phyloP scores from a whole-genome alignment of 495 filamentous ascomycete species.

The Oidiodendron maius region DNA sequence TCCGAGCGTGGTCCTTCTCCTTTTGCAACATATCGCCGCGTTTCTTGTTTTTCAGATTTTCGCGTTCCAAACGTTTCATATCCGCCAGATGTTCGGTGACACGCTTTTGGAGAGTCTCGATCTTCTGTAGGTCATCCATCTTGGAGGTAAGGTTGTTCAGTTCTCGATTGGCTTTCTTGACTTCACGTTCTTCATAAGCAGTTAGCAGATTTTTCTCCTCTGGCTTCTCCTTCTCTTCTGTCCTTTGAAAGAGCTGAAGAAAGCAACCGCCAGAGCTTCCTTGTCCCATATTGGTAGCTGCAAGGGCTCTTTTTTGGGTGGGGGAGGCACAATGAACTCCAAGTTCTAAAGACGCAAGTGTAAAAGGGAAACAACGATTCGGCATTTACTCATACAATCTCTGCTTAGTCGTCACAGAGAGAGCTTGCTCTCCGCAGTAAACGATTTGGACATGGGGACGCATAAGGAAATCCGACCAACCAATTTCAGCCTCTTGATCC shows the following conservation, averaged over 20 bases:
- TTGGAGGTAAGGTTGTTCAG: constrained; percentile 73
- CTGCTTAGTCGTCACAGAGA: not conserved
- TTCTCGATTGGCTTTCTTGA: constrained; percentile 90
- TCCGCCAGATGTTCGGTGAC: constrained; percentile 86
- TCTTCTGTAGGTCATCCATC: constrained; percentile 65
- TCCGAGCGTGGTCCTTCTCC: constrained; percentile 83
- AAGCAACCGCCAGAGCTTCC: not conserved
- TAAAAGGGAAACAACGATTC: not conserved
- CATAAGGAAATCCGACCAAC: constrained; percentile 50
- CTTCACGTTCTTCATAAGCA: constrained; percentile 48
- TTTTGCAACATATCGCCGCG: constrained; percentile 92
- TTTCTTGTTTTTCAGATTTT: constrained; percentile 93
- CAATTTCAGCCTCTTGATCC: constrained; percentile 93
- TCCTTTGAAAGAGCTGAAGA: not conserved
- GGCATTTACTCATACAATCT: not conserved
- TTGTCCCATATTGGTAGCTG: not conserved
- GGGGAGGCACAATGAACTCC: too few species aligned
- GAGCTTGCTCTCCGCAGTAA: not conserved
- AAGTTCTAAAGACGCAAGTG: not conserved
- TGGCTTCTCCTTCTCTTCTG: not conserved
- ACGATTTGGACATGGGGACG: not conserved
- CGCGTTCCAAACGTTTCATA: constrained; percentile 91
- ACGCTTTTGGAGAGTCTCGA: constrained; percentile 84
- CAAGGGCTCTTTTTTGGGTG: too few species aligned
- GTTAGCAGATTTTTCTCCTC: constrained; percentile 4